Evolutionary conservation across 352 stramenopile genomes (phyloP), one percentile per base, ranked within the genome.

Genomic region (Phytopythium boreale): DNA sequence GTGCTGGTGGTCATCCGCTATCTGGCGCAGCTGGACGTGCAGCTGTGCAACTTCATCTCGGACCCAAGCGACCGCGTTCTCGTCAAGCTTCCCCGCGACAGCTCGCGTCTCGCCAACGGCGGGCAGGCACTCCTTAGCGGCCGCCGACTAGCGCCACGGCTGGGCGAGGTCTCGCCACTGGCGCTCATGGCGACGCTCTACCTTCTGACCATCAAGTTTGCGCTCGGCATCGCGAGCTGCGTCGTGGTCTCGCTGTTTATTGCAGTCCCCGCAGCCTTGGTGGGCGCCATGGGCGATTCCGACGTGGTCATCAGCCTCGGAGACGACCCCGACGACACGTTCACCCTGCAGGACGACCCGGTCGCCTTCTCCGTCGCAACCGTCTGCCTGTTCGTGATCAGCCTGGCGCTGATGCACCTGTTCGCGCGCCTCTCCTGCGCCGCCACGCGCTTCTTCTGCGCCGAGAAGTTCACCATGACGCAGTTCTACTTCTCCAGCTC

Each of bases 151-250:
- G 72, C 83, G n/a, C 70, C 83, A 6, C 73, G 70, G 29, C 59
- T 92, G 43, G 66, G 69, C 39, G 73, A 75, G 44, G 75, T 90
- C 36, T 92, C 83, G 51, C 81, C 79, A 8, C 67, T 87, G n/a
- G 77, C 77, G 29, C 64, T 92, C 39, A 71, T 86, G 46, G 81
- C 72, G 2, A 73, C 68, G 29, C 59, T 92, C 14, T 92, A 92
- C 68, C 90, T 92, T 41, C 39, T 67, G 43, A 80, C 79, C 1
- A 67, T 89, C 67, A 92, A 92, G 69, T 83, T 89, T 46, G 74
- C 74, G 2, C 14, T 90, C 10, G 71, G 76, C n/a, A 71, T 88
- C 29, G 27, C 69, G 14, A 90, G 82, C 50, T 57, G 66, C 14
- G 59, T 84, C 7, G 67, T 74, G 0, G 62, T 87, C 20, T 56